A percentile compares a stretch with the other conserved stretches of the same genome.
Evolutionary conservation across 179 eudicot species (phyloP).

Genomic region (Drosera spatulata): DNA sequence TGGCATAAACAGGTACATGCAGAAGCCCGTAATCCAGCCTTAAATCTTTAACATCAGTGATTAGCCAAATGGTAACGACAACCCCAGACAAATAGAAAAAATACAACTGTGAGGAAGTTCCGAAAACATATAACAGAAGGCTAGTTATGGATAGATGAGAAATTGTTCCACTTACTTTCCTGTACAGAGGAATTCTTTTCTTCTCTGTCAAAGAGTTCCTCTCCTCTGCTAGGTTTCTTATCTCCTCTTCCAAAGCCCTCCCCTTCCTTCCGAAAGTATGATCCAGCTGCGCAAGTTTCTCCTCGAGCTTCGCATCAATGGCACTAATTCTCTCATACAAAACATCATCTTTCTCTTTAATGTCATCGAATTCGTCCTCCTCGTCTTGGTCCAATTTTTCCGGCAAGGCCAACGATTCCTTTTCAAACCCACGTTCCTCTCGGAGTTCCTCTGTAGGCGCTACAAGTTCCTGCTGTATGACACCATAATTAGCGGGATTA

Average conservation of each 20-base stretch:
- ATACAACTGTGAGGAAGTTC: too few relatives aligned
- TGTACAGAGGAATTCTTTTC: constrained; percentile 62
- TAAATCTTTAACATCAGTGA: too few relatives aligned
- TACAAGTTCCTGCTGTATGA: constrained; percentile 39
- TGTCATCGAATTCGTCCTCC: constrained; percentile 62
- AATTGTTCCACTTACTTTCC: constrained; percentile 53
- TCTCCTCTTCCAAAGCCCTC: constrained; percentile 79
- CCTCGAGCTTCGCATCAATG: constrained; percentile 64
- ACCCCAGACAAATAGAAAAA: too few relatives aligned
- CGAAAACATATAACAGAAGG: too few relatives aligned
- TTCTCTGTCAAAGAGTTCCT: constrained; percentile 77
- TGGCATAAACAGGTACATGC: too few relatives aligned
- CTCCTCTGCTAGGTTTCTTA: constrained; percentile 89
- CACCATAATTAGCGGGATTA: constrained; percentile 63
- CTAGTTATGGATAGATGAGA: background rate
- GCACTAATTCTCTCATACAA: constrained; percentile 62
- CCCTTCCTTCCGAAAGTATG: constrained; percentile 92
- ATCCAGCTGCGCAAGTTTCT: constrained; percentile 68
- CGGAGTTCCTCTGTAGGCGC: constrained; percentile 28
- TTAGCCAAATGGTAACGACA: too few relatives aligned
- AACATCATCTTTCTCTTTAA: constrained; percentile 83
- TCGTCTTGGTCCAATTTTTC: constrained; percentile 29
- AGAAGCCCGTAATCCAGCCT: too few relatives aligned
- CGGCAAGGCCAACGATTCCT: constrained; percentile 22
- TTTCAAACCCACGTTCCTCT: constrained; percentile 31